Conservation (phyloP, 2,329 filamentous ascomycete species). For the Graphilbum fragrans region DNA sequence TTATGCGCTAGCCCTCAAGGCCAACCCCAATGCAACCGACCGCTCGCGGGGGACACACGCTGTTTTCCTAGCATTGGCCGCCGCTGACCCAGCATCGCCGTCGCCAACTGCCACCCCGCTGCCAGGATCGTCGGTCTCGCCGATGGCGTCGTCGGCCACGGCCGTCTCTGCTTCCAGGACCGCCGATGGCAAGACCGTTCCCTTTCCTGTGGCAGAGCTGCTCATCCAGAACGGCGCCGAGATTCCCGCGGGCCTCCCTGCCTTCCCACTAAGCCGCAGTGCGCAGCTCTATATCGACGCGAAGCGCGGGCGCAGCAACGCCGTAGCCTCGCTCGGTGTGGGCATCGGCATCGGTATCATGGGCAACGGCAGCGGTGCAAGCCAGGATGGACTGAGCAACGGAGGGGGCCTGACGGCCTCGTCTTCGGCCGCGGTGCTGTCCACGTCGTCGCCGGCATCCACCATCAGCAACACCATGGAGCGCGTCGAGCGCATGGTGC, state of each 20-base stretch:
- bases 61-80: conserved; percentile 81
- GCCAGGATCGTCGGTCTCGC: conserved; percentile 3
- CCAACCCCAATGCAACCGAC: conserved; percentile 78
- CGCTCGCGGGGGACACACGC: conserved; percentile 79
- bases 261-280: conserved; percentile 70
- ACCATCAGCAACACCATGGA: conserved; percentile 11
- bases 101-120: conserved; percentile 24
- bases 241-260: conserved; percentile 61
- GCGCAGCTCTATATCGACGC: conserved; percentile 79
- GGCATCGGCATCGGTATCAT: not conserved
- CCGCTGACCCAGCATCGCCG: conserved; percentile 80
- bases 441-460: conserved; percentile 40
- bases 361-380: conserved; percentile 14
- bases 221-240: conserved; percentile 90
- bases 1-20: conserved; percentile 75
- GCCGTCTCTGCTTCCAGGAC: conserved; percentile 13
- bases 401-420: conserved; percentile 29
- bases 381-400: not conserved
- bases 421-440: conserved; percentile 4
- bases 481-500: conserved; percentile 33
- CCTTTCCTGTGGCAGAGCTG: conserved; percentile 84
- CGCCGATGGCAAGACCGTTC: conserved; percentile 38
- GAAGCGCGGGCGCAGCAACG: conserved; percentile 43
- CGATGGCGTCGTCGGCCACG: not conserved
- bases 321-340: conserved; percentile 15